Base-by-base conservation (phyloP, 768 basidiomycete species). In the Suillus spraguei region DNA sequence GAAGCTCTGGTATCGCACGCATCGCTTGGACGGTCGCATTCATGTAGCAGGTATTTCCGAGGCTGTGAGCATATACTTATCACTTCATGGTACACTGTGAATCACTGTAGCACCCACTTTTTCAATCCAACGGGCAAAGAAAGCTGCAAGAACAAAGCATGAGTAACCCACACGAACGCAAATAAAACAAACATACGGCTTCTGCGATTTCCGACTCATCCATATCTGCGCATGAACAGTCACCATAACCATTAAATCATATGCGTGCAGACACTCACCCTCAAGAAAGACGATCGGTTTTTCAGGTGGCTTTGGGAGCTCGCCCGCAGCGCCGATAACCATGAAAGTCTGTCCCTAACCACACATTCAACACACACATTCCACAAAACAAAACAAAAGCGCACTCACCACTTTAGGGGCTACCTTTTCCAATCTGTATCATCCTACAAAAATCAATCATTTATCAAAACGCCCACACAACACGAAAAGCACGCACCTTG, bases 1-100 rank as follows among this genome's bases (percentile, higher is more conserved):
- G 89, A 5, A 99, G 83, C 69, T 97, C 95, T 2, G 96, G 95
- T 58, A 99, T 90, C 4, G 92, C 88, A 28, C 94, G 91, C 65
- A 99, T 83, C n/a, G 92, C 89, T 79, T 99, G 97, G 1, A 99
- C 81, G 2, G 93, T 94, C 1, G 97, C 88, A 72, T 97, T 99
- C 90, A 98, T 94, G 78, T 99, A 99, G 71, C 97, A 98, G 0
- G 96, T 98, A 72, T 98, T 98, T 41, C 97, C 95, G 42, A 96
- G 79, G 70, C 85, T 87, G 66, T 17, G 20, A n/a, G 10, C 5
- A 53, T 33, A 13, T 35, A 33, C 5, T 35, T 62, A 58, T 46
- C 11, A 53, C 33, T 39, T 36, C 24, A 59, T 13, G 9, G 22
- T 24, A 42, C 10, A 28, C 35, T 33, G 60, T 28, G 17, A 38